A percentile compares a stretch with the other conserved stretches of the same genome.
Evolutionary conservation across 768 basidiomycete genomes (phyloP).

Genomic region (Lenzites betulinus): DNA sequence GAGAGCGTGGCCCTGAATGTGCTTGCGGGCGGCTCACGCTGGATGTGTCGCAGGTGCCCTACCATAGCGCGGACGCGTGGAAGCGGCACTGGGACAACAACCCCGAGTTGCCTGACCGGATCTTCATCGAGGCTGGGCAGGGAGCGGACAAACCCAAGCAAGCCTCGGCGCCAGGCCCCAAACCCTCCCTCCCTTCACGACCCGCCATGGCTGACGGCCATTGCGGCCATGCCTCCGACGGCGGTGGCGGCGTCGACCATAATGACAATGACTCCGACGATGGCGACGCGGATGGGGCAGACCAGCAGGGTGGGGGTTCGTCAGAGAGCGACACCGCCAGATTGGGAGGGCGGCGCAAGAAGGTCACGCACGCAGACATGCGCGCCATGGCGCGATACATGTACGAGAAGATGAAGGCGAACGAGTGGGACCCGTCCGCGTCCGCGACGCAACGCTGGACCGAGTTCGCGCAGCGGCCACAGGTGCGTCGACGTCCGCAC

Average conservation of each 20-base stretch:
- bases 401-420: background rate
- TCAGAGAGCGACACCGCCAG: background rate
- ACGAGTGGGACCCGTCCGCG: background rate
- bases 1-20: background rate
- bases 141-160: background rate
- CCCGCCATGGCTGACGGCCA: too few species aligned
- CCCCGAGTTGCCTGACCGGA: conserved; percentile 2
- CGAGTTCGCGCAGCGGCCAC: background rate
- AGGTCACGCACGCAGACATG: background rate
- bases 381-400: background rate
- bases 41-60: background rate
- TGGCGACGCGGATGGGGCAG: too few species aligned
- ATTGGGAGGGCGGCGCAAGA: background rate
- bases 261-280: background rate
- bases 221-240: background rate
- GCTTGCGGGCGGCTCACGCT: background rate
- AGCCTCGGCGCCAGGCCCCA: too few species aligned
- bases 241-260: background rate
- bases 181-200: too few species aligned
- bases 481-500: background rate
- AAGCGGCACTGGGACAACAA: conserved; percentile 10
- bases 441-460: background rate
- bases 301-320: too few species aligned
- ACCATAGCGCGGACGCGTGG: conserved; percentile 3
- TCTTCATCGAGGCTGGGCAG: background rate